Conservation (phyloP, 2,329 filamentous ascomycete species). For the Aspergillus uvarum region DNA sequence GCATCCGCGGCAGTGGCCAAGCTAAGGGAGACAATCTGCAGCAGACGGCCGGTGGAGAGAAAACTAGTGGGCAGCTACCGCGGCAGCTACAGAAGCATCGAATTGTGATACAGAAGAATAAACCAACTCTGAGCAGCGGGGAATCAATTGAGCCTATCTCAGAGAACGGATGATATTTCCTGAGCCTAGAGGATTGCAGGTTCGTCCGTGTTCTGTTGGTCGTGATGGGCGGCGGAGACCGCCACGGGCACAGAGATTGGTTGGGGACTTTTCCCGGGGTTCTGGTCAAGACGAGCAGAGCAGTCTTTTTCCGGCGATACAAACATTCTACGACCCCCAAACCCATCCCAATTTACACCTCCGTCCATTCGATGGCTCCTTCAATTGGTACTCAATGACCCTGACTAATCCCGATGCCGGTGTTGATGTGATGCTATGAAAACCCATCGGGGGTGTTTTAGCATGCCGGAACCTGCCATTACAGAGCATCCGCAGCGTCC, state of each 20-base stretch:
- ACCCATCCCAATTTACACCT: neutral
- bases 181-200: neutral
- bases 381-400: too few species aligned
- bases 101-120: neutral
- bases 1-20: neutral
- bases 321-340: neutral
- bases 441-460: neutral
- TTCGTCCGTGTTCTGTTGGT: neutral
- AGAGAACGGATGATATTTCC: neutral
- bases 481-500: neutral
- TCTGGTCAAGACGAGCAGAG: neutral
- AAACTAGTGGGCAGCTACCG: neutral
- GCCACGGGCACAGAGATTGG: constrained; percentile 15
- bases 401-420: too few species aligned
- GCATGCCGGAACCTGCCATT: neutral
- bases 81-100: neutral
- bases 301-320: neutral
- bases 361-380: neutral
- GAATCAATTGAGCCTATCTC: neutral
- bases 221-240: constrained; percentile 14
- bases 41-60: neutral
- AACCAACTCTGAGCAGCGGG: neutral
- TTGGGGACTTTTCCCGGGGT: constrained; percentile 15
- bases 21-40: neutral
- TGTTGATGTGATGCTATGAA: too few species aligned